Conservation (phyloP, 129 eudicot genomes). For the Flaveria ramosissima region DNA sequence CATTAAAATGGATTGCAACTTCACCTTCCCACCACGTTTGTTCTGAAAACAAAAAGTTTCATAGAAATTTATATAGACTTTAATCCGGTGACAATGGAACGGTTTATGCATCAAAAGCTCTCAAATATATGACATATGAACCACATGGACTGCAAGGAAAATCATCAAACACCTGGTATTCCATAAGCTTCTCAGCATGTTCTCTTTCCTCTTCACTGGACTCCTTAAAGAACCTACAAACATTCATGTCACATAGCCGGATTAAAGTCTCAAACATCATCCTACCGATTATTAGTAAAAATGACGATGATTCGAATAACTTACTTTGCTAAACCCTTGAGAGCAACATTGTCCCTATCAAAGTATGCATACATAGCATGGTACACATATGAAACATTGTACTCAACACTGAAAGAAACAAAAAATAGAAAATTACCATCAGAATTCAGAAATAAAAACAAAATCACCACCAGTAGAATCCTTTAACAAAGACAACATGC, state of each 20-base stretch:
- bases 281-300: not conserved
- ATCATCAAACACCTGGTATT: constrained; percentile 72
- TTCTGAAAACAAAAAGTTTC: constrained; percentile 47
- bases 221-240: constrained; percentile 77
- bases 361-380: constrained; percentile 95
- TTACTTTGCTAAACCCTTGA: constrained; percentile 95
- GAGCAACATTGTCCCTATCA: constrained; percentile 93
- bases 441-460: constrained; percentile 8
- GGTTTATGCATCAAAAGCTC: not conserved
- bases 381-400: constrained; percentile 90
- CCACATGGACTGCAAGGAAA: not conserved
- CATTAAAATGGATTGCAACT: constrained; percentile 85
- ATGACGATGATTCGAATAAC: not conserved
- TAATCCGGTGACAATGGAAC: not conserved
- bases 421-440: not conserved
- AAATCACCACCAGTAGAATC: constrained; percentile 8
- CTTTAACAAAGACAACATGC: not conserved
- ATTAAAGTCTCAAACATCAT: constrained; percentile 1
- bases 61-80: not conserved
- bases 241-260: not conserved
- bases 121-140: not conserved
- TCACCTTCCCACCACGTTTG: constrained; percentile 96
- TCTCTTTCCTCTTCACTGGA: constrained; percentile 91
- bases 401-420: constrained; percentile 73
- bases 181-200: constrained; percentile 96